Percentiles rank a stretch among this genome's conserved stretches.
Conservation (phyloP, 129 eudicot species). For the Tagetes erecta region DNA sequence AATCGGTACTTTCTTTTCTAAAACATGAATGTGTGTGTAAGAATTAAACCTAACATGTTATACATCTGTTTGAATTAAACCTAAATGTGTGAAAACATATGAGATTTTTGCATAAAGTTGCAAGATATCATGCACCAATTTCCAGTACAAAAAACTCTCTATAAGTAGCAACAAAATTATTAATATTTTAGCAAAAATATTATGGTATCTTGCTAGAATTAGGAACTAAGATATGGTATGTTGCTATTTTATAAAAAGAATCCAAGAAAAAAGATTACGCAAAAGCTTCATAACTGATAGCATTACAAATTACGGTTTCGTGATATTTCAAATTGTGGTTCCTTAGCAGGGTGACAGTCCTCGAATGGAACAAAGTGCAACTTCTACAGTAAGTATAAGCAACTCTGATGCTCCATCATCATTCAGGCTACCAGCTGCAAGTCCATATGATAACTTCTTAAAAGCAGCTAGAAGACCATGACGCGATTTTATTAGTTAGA, state of each 20-base stretch:
- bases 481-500: too few species aligned
- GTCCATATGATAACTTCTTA: too few species aligned
- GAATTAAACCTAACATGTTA: neutral
- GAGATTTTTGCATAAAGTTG: neutral
- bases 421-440: too few species aligned
- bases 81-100: neutral
- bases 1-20: conserved; percentile 24
- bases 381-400: conserved; percentile 39
- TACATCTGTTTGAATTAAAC: neutral
- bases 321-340: neutral
- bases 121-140: neutral
- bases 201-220: neutral
- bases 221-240: neutral
- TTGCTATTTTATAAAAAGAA: neutral
- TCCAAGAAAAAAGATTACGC: neutral
- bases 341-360: conserved; percentile 23
- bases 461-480: too few species aligned
- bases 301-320: neutral
- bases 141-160: neutral
- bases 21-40: neutral
- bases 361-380: conserved; percentile 28
- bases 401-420: conserved; percentile 27
- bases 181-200: neutral
- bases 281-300: neutral
- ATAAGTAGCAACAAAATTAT: too few species aligned